Evolutionary conservation across 2,329 filamentous ascomycete genomes (phyloP), one percentile per base, ranked within the genome.

Genomic region (Colletotrichum liaoningense): DNA sequence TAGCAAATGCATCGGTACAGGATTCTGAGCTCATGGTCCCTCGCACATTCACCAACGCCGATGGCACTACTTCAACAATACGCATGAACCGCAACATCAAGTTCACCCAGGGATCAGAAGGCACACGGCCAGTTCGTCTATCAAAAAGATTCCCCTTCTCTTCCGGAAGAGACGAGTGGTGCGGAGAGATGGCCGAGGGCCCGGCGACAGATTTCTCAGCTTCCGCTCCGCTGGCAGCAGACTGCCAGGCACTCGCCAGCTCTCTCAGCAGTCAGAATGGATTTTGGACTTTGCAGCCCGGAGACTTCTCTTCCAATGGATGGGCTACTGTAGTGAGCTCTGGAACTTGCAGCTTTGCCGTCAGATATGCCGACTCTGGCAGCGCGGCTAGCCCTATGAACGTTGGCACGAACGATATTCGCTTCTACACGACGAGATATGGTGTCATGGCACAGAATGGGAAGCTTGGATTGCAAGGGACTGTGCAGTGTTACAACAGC

Each of bases 371-470:
- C 60, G 57, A 69, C 33, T 38, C 62, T 12, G 58, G 58, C 11
- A 69, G 59, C 16, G 52, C 42, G 11, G 30, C 24, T 14, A 67
- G 35, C 56, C 42, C 52, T n/a, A 54, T 75, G 46, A 63, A 33
- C 12, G 63, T 76, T 30, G 75, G 75, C 24, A 74, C 75, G 30
- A 75, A 76, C 28, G 75, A 76, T 9, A 49, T 75, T 11, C 63
- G 70, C 19, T 76, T 72, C 46, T 73, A 76, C 54, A 72, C 65
- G 5, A 64, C 38, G 4, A 65, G 73, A 12, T 71, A 69, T 19
- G 28, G 33, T 12, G 24, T 38, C 9, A 46, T 71, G 59, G 67
- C 68, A 4, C 24, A 69, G 33, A 38, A 74, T 16, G 73, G 69
- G 4, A 71, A 67, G 49, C 19, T 76, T 8, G 73, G 70, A 7